Evolutionary conservation across 768 basidiomycete genomes (phyloP).

Genomic region (Gyrodon lividus): DNA sequence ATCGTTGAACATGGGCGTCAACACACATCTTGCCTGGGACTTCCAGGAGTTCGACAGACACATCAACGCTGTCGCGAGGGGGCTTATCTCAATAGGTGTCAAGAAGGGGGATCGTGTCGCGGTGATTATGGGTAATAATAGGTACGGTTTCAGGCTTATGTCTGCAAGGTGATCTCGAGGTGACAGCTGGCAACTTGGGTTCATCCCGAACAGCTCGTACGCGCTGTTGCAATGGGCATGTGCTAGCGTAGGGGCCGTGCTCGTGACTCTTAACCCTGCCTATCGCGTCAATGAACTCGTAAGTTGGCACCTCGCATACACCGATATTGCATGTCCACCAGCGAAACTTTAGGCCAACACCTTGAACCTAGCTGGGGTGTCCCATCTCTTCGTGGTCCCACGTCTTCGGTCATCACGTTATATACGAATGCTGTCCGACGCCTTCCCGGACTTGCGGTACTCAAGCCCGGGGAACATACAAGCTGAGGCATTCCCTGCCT

Average conservation of each 20-base stretch:
- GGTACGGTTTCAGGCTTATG: slow-evolving; percentile 41
- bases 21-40: slow-evolving; percentile 65
- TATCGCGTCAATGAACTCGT: slow-evolving; percentile 74
- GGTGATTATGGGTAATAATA: slow-evolving; percentile 84
- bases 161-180: background rate
- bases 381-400: slow-evolving; percentile 73
- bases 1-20: slow-evolving; percentile 48
- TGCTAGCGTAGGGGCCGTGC: slow-evolving; percentile 78
- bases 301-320: slow-evolving; percentile 17
- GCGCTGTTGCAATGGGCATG: slow-evolving; percentile 85
- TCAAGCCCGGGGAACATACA: slow-evolving; percentile 55
- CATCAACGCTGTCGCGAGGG: slow-evolving; percentile 66
- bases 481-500: slow-evolving; percentile 54
- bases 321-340: background rate
- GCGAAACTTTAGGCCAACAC: slow-evolving; percentile 48
- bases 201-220: slow-evolving; percentile 53
- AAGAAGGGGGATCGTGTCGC: slow-evolving; percentile 74
- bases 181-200: background rate
- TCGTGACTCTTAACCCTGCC: slow-evolving; percentile 83
- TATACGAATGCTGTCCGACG: slow-evolving; percentile 54
- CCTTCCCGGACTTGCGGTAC: slow-evolving; percentile 53
- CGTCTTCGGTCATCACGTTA: slow-evolving; percentile 65
- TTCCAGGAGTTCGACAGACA: slow-evolving; percentile 69
- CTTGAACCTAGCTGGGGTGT: slow-evolving; percentile 61
- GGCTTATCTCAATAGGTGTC: slow-evolving; percentile 67